These are phyloP conservation scores for Coccomyxa sp. DNA, from an alignment of 139 green algal genomes.

Conservation along the genomic window DNA sequence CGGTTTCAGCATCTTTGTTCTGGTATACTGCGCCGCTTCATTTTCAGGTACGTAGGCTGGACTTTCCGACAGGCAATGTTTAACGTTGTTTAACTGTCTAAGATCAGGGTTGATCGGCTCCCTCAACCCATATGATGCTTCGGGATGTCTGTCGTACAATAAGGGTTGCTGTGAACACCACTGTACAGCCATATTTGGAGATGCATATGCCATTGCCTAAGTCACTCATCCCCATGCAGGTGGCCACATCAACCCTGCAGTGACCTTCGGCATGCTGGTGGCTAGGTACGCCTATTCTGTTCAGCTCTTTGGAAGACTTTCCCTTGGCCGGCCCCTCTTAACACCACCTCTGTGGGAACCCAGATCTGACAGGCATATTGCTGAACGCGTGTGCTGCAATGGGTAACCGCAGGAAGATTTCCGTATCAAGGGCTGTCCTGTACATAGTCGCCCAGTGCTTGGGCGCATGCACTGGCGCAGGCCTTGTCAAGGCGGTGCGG, in stretches of 20 bases:
- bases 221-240: conserved; percentile 5
- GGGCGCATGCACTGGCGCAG: conserved; percentile 7
- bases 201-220: no score
- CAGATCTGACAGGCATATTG: no score
- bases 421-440: conserved; percentile 31
- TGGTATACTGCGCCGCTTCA: conserved; percentile 9
- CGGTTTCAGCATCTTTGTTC: conserved; percentile 15
- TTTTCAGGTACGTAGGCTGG: conserved; percentile 7
- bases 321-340: no score
- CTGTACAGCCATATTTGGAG: no score
- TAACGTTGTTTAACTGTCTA: no score
- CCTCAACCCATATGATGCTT: no score
- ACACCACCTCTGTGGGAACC: no score
- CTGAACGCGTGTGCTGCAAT: no score
- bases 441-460: conserved; percentile 19
- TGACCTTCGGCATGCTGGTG: conserved; percentile 11
- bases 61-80: background rate
- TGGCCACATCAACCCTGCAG: conserved; percentile 32
- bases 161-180: no score
- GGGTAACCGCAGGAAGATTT: conserved; percentile 19
- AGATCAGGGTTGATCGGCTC: no score
- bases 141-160: no score
- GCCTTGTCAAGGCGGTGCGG: conserved; percentile 3
- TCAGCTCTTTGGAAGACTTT: no score
- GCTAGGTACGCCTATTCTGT: background rate